Conservation (phyloP, 2,329 filamentous ascomycete species). For the Pseudocercospora musae region DNA sequence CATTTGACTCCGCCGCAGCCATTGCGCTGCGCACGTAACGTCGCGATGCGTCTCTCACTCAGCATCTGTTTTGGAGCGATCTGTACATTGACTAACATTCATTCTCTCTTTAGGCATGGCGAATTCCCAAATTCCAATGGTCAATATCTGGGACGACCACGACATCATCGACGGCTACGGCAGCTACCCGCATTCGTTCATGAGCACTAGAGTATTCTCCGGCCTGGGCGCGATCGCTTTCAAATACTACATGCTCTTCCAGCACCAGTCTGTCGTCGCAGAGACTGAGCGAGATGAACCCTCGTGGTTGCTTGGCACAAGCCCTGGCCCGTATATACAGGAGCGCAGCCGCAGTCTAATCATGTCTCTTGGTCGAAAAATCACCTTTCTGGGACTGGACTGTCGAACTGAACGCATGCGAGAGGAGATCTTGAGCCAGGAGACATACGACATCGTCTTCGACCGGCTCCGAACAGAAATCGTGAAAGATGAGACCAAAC, state of each 20-base stretch:
- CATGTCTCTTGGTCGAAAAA: constrained; percentile 72
- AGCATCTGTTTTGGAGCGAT: background rate
- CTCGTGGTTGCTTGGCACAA: constrained; percentile 80
- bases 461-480: constrained; percentile 81
- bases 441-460: constrained; percentile 83
- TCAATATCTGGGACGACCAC: constrained; percentile 97
- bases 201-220: constrained; percentile 82
- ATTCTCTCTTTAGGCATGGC: constrained; percentile 57
- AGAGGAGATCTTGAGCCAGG: constrained; percentile 73
- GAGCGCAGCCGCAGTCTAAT: constrained; percentile 83
- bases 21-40: background rate
- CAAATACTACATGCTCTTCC: constrained; percentile 99
- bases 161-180: constrained; percentile 71
- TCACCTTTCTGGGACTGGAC: constrained; percentile 83
- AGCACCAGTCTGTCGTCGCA: constrained; percentile 81
- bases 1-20: background rate
- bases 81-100: background rate
- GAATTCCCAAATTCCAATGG: constrained; percentile 92
- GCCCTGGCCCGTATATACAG: constrained; percentile 84
- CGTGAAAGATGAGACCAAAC: constrained; percentile 77
- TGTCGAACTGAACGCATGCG: constrained; percentile 87
- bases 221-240: constrained; percentile 88
- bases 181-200: constrained; percentile 87
- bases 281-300: constrained; percentile 83
- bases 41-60: background rate